Percentiles rank a stretch among this genome's conserved stretches.
These are phyloP conservation scores for Colletotrichum tabaci DNA, from an alignment of 2,329 filamentous ascomycete genomes.

Conservation along the genomic window DNA sequence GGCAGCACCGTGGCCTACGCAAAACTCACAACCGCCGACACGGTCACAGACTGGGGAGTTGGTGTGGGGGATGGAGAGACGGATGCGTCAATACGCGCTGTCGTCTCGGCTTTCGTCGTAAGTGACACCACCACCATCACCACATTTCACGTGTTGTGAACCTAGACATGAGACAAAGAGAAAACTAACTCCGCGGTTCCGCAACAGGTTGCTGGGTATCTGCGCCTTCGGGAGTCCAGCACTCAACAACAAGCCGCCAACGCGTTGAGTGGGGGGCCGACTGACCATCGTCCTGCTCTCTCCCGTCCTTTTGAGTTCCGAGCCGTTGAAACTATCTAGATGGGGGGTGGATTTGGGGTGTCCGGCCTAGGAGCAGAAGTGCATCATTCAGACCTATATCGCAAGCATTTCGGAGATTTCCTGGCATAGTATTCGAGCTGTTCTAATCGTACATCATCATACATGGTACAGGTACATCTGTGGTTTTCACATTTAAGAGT, in stretches of 20 bases:
- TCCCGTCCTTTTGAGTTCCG: not conserved
- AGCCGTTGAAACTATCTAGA: not conserved
- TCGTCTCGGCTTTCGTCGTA: not conserved
- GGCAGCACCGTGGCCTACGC: not conserved
- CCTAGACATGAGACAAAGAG: not conserved
- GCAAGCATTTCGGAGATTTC: not conserved
- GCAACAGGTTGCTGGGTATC: not conserved
- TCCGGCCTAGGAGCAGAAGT: too few relatives aligned
- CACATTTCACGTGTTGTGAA: not conserved
- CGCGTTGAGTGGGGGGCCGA: not conserved
- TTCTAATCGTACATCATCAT: too few relatives aligned
- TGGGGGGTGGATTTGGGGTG: not conserved
- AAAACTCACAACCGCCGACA: not conserved
- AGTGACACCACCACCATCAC: not conserved
- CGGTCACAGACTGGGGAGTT: not conserved
- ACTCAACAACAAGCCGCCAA: not conserved
- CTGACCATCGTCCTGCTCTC: not conserved
- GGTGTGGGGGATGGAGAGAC: not conserved
- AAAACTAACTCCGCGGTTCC: not conserved
- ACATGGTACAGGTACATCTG: too few relatives aligned
- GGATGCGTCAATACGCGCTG: not conserved
- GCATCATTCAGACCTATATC: not conserved
- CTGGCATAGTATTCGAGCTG: too few relatives aligned
- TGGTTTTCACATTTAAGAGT: too few relatives aligned
- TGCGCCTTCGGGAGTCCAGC: not conserved